Evolutionary conservation across 2,329 filamentous ascomycete genomes (phyloP), one percentile per base, ranked within the genome.

Genomic region (Alternaria ethzedia): DNA sequence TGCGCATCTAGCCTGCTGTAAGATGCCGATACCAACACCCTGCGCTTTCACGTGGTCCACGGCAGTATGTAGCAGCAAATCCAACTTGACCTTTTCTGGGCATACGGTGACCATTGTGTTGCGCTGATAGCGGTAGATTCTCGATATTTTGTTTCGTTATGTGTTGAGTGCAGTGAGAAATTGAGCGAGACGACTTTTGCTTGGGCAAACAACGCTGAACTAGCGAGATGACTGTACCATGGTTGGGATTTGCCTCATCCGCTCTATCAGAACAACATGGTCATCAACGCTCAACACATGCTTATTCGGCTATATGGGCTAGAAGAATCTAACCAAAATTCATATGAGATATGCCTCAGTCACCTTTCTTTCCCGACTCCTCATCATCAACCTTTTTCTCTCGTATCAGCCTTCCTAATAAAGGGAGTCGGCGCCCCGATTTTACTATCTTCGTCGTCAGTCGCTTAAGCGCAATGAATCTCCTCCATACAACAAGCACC

Each of bases 221-320:
- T 23, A 46, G 44, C 44, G 44, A 25, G 2, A 46, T 0, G 21
- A 46, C 21, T 15, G 20, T 25, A 46, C 44, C 44, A 15, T 2
- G 44, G 44, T 46, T 46, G 0, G n/a, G 0, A 1, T 46, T 15
- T 5, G 2, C 7, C 0, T 15, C 7, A 46, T 25, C 7, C 44
- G 12, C 7, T n/a, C 20, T 15, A 9, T 1, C 2, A 3, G 13
- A 13, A 23, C 8, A 0, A 23, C 4, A 5, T 46, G 21, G 0
- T 23, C 21, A 46, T 10, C 5, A 8, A 3, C 2, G 6, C 17
- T 41, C 1, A 25, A 5, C 4, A 25, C 12, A 9, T 25, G 20
- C 21, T 25, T 2, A 25, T 46, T n/a, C 7, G 13, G 20, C 44
- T 9, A 21, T 8, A 0, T 25, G 0, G 6, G 0, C 0, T 5